Percentiles rank a stretch among this genome's conserved stretches.
These are phyloP conservation scores for Lentinula raphanica DNA, from an alignment of 768 basidiomycete genomes.

Conservation along the genomic window DNA sequence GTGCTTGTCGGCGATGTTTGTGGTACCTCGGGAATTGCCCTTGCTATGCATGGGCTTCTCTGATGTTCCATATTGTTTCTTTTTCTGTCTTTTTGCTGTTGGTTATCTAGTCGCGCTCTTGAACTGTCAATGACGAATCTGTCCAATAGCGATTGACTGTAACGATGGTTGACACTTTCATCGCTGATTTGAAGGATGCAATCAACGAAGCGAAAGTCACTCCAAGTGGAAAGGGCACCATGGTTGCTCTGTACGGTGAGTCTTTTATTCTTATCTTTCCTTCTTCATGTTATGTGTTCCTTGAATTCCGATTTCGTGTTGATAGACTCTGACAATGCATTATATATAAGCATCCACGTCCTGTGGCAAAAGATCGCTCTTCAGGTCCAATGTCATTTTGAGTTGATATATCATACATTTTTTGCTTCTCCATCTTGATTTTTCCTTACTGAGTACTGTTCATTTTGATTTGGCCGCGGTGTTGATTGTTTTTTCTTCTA, in stretches of 20 bases:
- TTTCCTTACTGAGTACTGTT: neutral
- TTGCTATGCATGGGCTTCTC: neutral
- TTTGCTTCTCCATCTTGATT: neutral
- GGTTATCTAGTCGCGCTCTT: constrained; percentile 7
- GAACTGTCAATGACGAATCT: neutral
- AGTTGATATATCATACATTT: constrained; percentile 1
- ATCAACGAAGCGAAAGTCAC: constrained; percentile 64
- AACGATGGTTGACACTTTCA: constrained; percentile 65
- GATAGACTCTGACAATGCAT: too few species aligned
- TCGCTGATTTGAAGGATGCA: constrained; percentile 77
- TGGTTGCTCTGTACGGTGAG: constrained; percentile 90
- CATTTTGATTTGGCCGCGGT: neutral
- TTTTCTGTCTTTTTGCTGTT: neutral
- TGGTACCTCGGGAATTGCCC: neutral
- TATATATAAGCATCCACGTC: too few species aligned
- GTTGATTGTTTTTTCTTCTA: constrained; percentile 20
- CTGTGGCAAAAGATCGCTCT: too few species aligned
- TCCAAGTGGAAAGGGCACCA: constrained; percentile 71
- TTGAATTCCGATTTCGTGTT: neutral
- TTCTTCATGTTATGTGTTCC: neutral
- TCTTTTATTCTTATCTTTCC: constrained; percentile 11
- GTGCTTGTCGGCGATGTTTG: neutral
- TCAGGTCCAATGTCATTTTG: too few species aligned
- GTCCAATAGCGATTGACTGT: constrained; percentile 69
- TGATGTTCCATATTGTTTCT: too few species aligned